Base-by-base conservation (phyloP, 148 eudicot species). In the Fallopia convolvulus region DNA sequence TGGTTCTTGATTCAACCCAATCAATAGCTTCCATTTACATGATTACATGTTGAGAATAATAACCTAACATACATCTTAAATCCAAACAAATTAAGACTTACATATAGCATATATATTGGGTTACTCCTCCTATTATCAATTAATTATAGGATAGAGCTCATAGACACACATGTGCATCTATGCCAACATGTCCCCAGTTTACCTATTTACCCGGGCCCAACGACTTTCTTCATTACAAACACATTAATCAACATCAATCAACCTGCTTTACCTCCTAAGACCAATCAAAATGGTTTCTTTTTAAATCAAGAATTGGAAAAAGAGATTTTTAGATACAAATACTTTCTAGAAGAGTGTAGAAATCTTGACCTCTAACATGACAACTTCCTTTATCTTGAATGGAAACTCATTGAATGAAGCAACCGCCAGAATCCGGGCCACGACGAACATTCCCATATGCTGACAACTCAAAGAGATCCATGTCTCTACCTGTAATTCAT, bases 371-470 rank as follows among this genome's bases (percentile, higher is more conserved):
- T 15, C 50, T 15, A 18, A 53, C 58, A 17, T 18, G 21, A 23
- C 60, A 17, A 18, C 60, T 53, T 53, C 23, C 60, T 53, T 13
- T 63, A 36, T 4, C 4, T 21, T 58, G 70, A 32, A 30, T 2
- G 70, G 18, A 26, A 32, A 17, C 46, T 84, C 85, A 95, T 75
- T 95, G 99, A 79, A 95, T 95, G 60, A 79, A 88, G 75, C 99
- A 95, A 77, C 99, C 99, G 74, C 99, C 97, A 52, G 92, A 82
- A 76, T 68, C 72, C 82, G 84, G 88, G 20, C 84, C 99, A 53
- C 87, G 91, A 8, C 90, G 97, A 44, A 93, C 97, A 82, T 92
- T 91, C 46, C 99, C 97, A 82, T 80, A 95, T 8, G 97, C 94
- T 5, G 97, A 91, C 63, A 88, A 78, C 80, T 92, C 96, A 49